These are phyloP conservation scores for Lathyrus tuberosus DNA, from an alignment of 306 rosid genomes.

Conservation along the genomic window DNA sequence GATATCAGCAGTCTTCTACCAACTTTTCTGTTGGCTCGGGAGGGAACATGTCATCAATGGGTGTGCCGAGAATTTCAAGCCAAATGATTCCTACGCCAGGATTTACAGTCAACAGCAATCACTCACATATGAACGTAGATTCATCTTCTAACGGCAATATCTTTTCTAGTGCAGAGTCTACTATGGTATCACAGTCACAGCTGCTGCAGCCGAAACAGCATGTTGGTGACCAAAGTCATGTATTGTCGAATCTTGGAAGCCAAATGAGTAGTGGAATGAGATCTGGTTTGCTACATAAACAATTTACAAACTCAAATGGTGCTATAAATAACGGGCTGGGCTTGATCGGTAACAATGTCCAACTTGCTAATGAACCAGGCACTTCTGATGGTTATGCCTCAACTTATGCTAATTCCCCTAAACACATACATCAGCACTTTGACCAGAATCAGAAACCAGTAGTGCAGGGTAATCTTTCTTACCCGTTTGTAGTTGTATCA, in stretches of 20 bases:
- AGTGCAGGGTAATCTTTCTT: constrained; percentile 65
- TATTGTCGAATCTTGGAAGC: constrained; percentile 68
- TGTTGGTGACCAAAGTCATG: constrained; percentile 69
- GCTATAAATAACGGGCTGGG: constrained; percentile 69
- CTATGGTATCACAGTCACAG: constrained; percentile 65
- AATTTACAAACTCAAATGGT: constrained; percentile 85
- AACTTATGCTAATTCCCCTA: constrained; percentile 63
- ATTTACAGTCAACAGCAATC: constrained; percentile 59
- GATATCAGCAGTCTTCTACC: constrained; percentile 83
- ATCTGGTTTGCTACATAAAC: constrained; percentile 72
- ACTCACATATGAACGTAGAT: constrained; percentile 67
- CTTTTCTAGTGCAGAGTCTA: constrained; percentile 71
- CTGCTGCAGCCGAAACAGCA: constrained; percentile 78
- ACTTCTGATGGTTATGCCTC: constrained; percentile 68
- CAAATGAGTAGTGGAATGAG: constrained; percentile 82
- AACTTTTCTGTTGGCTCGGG: constrained; percentile 71
- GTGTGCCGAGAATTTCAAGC: constrained; percentile 68
- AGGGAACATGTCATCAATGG: constrained; percentile 71
- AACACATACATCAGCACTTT: constrained; percentile 66
- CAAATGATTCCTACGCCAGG: constrained; percentile 99
- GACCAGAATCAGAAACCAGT: constrained; percentile 67
- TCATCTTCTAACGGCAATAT: constrained; percentile 63
- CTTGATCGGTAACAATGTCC: constrained; percentile 69
- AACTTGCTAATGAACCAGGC: constrained; percentile 62
- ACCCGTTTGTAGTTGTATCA: not conserved